These are phyloP conservation scores for Kitagawia praeruptora DNA, from an alignment of 129 eudicot species.

Conservation along the genomic window DNA sequence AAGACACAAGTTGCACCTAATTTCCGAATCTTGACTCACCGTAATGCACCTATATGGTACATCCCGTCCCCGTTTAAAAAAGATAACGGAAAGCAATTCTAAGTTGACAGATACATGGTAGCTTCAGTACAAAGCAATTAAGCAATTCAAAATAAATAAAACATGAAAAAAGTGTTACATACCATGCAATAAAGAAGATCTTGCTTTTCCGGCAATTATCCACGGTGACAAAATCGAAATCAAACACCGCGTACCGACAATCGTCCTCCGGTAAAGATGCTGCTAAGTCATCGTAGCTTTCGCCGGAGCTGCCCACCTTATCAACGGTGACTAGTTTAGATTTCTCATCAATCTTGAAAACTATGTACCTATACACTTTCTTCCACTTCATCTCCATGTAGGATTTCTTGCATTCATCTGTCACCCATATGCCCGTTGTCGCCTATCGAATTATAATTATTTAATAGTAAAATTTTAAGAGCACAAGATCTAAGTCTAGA, in stretches of 20 bases:
- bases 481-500: not conserved
- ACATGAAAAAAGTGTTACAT: constrained; percentile 11
- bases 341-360: constrained; percentile 76
- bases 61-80: not conserved
- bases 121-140: constrained; percentile 1
- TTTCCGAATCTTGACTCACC: not conserved
- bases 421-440: constrained; percentile 73
- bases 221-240: constrained; percentile 77
- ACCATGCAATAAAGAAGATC: constrained; percentile 97
- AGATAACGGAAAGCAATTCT: not conserved
- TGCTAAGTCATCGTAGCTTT: constrained; percentile 60
- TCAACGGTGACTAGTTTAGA: constrained; percentile 56
- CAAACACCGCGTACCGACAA: constrained; percentile 84
- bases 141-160: not conserved
- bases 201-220: constrained; percentile 87
- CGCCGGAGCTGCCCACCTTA: constrained; percentile 65
- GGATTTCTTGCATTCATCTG: constrained; percentile 79
- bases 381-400: constrained; percentile 96
- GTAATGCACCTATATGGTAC: not conserved
- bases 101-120: not conserved
- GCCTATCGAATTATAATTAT: constrained; percentile 30
- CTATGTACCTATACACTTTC: constrained; percentile 69
- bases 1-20: not conserved
- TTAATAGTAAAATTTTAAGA: not conserved
- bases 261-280: constrained; percentile 76